Base-by-base conservation (phyloP, 495 filamentous ascomycete genomes). In the Penicillium bialowiezense region DNA sequence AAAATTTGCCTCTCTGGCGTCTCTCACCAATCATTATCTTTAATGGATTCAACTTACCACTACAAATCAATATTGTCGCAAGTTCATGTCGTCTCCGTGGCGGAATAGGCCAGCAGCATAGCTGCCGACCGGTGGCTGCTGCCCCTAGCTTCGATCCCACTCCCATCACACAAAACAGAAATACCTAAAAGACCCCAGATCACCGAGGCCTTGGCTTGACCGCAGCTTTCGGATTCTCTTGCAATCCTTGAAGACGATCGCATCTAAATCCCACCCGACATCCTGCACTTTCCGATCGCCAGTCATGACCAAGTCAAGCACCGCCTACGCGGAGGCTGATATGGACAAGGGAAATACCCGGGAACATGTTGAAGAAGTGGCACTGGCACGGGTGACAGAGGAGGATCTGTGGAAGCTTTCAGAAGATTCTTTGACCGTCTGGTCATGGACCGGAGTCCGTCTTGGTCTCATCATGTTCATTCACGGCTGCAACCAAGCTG, bases 401-500 rank as follows among this genome's bases (percentile, higher is more conserved):
- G 71, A 71, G 12, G 68, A 72, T 29, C 19, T 68, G 9, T 67
- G 62, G 52, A 63, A 56, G 17, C 26, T 68, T 1, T 72, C 63
- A 2, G 23, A 55, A 31, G 65, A 72, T 15, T 59, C 65, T 7
- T 49, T 71, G 9, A 51, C 21, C 4, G 35, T 69, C 19, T 51
- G 53, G 36, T 73, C 70, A 24, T 63, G 56, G 65, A 53, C 67
- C 14, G 64, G 60, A 12, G 43, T 70, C 35, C 64, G 71, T 13
- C 51, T 74, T 6, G 48, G 39, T 23, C 55, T 63, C 17, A 68
- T 72, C 24, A 66, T 73, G 60, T 64, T 73, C 34, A 59, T 73
- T 9, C 63, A 68, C 42, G 67, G 69, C 26, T 73, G 69, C 41
- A 68, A 71, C 41, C 65, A 68, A 45, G 70, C 71, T 17, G 69